phyloP scores from a whole-genome alignment of 179 eudicot genomes.

The Corrigiola litoralis region DNA sequence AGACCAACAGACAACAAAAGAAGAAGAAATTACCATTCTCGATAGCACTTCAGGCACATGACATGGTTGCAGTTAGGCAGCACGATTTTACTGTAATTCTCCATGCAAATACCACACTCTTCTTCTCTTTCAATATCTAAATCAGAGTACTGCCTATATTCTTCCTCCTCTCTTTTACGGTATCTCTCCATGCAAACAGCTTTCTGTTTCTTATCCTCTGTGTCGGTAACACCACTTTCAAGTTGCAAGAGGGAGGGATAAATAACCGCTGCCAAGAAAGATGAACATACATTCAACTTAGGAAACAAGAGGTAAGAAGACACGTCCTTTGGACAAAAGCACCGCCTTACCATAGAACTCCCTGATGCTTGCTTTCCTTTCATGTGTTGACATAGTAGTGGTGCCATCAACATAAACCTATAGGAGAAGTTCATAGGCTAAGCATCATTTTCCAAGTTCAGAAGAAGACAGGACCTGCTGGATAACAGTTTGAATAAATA shows the following conservation, averaged over 20 bases:
- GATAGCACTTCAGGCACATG: conserved; percentile 91
- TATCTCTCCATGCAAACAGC: conserved; percentile 80
- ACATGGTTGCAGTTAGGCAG: conserved; percentile 83
- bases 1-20: background rate
- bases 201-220: conserved; percentile 80
- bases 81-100: conserved; percentile 69
- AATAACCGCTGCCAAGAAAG: conserved; percentile 54
- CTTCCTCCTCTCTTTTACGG: conserved; percentile 71
- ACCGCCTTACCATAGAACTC: conserved; percentile 80
- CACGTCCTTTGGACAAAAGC: background rate
- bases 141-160: conserved; percentile 49
- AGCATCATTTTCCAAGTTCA: background rate
- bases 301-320: background rate
- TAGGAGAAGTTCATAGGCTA: conserved; percentile 6
- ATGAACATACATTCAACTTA: background rate
- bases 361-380: conserved; percentile 87
- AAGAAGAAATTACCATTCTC: conserved; percentile 59
- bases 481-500: background rate
- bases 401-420: conserved; percentile 98
- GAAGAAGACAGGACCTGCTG: background rate
- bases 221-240: conserved; percentile 76
- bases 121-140: conserved; percentile 79
- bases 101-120: conserved; percentile 99
- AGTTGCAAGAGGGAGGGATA: conserved; percentile 95
- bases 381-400: conserved; percentile 93